phyloP scores from a whole-genome alignment of 1,139 yeast genomes.

The Yamadazyma pseudoaaseri region DNA sequence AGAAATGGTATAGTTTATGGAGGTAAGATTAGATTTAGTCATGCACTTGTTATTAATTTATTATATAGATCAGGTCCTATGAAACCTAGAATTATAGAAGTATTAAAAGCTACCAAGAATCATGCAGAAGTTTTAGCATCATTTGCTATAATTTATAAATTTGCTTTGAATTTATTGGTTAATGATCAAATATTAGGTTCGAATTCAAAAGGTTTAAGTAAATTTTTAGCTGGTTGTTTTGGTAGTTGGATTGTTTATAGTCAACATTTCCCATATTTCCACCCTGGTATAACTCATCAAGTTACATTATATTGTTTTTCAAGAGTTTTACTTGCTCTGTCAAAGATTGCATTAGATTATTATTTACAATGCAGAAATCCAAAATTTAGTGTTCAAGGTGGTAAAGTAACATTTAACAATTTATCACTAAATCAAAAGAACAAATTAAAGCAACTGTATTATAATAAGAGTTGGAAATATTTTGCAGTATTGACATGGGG shows the following conservation, averaged over 20 bases:
- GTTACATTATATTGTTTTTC: constrained; percentile 63
- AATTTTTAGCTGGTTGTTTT: constrained; percentile 61
- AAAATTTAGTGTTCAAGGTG: constrained; percentile 21
- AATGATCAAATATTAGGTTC: constrained; percentile 38
- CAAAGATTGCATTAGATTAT: constrained; percentile 45
- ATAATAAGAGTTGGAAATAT: constrained; percentile 56
- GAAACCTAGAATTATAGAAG: constrained; percentile 45
- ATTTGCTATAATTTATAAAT: constrained; percentile 65
- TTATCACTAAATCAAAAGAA: constrained; percentile 30
- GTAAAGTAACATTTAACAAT: constrained; percentile 22
- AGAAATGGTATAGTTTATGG: constrained; percentile 67
- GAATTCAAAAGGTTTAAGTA: constrained; percentile 26
- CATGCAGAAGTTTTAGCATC: constrained; percentile 69
- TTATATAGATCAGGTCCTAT: constrained; percentile 52
- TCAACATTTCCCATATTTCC: constrained; percentile 47
- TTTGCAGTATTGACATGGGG: constrained; percentile 79
- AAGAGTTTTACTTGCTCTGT: constrained; percentile 53
- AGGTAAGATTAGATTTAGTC: constrained; percentile 70
- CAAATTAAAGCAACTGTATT: constrained; percentile 33
- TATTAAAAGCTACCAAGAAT: constrained; percentile 56
- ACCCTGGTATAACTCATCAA: constrained; percentile 55
- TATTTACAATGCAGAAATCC: constrained; percentile 40
- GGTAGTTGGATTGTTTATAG: constrained; percentile 70
- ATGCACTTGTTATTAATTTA: constrained; percentile 65
- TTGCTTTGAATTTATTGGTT: constrained; percentile 28